Percentiles rank a stretch among this genome's conserved stretches.
Conservation (phyloP, 805 yeast genomes). For the Diddensiella transvaalensis region DNA sequence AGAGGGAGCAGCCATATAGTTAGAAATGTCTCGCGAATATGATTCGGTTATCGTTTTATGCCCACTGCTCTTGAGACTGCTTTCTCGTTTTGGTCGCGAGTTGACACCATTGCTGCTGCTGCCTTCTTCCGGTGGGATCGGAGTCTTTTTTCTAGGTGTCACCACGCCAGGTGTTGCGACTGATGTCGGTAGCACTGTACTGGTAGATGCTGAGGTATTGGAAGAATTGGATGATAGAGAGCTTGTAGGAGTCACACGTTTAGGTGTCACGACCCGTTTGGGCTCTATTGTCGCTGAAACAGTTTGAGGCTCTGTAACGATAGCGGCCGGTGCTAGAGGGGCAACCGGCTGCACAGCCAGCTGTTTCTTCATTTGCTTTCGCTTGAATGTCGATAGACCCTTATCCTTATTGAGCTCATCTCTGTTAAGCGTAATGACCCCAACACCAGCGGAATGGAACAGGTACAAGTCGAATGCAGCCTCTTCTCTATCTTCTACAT, state of each 20-base stretch:
- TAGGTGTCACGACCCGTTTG: too few relatives aligned
- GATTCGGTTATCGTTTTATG: background rate
- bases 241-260: too few relatives aligned
- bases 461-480: conserved; percentile 20
- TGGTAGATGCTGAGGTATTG: too few relatives aligned
- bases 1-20: background rate
- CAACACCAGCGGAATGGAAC: conserved; percentile 20
- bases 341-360: too few relatives aligned
- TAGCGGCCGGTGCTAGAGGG: too few relatives aligned
- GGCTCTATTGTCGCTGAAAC: too few relatives aligned
- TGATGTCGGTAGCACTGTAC: too few relatives aligned
- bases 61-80: background rate
- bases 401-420: conserved; percentile 5
- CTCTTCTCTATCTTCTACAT: conserved; percentile 9
- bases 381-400: background rate
- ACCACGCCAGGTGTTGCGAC: too few relatives aligned
- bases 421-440: conserved; percentile 17
- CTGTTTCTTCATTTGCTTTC: too few relatives aligned
- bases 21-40: conserved; percentile 1
- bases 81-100: conserved; percentile 1
- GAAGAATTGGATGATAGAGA: too few relatives aligned
- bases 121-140: background rate
- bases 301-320: too few relatives aligned
- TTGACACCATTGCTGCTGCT: background rate
- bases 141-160: too few relatives aligned